Evolutionary conservation across 2,329 filamentous ascomycete species (phyloP), one percentile per base, ranked within the genome.

Genomic region (Monosporascus sp.): DNA sequence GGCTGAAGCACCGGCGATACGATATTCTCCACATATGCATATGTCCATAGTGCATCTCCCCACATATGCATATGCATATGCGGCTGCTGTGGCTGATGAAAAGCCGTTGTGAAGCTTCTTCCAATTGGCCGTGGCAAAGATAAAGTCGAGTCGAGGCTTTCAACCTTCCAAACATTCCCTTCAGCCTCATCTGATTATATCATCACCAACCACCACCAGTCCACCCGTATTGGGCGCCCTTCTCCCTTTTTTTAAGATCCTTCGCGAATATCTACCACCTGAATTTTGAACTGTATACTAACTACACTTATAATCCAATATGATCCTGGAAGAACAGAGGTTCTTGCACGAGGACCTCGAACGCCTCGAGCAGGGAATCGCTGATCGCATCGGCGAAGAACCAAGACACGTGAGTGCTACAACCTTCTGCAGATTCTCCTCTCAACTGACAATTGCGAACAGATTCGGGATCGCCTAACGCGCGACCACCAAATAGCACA

Each of bases 321-420:
- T 97, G 91, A 76, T 96, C 61, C 75, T 97, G 58, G 95, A 99
- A 77, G 92, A 97, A 63, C 88, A 97, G 74, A 84, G 94, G 63
- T 91, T 90, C 65, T 83, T 97, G 63, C 92, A 97, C 64, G 94
- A 99, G 82, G 94, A 99, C 73, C 77, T 99, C 49, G 94, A 99
- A 79, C 86, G 94, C 58, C 82, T 99, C 54, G 94, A 99, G 74
- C 90, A 96, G 70, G 94, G 89, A 51, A 88, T 97, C 64, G 88
- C 90, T 51, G 92, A 97, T 74, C 88, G 92, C 65, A 83, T 95
- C 55, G 80, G 85, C 57, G 90, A 97, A 60, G 91, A 97, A 59
- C 92, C 93, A 46, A 89, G 88, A 72, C 88, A 93, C 70, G 90
- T 92, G 76, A 70, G 85, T 77, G 22, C 20, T 42, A 42, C 25